Conservation (phyloP, 305 asterid species). For the Coffea humblotiana region DNA sequence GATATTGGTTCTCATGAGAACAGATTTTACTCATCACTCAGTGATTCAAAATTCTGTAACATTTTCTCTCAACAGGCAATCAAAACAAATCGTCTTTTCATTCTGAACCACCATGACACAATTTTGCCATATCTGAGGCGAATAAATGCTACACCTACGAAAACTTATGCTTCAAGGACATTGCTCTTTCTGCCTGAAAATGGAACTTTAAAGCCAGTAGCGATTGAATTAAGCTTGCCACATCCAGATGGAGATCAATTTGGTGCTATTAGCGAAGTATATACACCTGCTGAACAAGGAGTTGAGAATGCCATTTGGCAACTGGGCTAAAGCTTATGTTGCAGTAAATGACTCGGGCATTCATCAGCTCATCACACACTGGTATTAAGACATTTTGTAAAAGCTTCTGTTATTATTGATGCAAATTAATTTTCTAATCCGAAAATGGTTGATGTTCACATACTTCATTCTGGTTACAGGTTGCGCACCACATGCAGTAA, state of each 20-base stretch:
- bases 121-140: slow-evolving; percentile 67
- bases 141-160: slow-evolving; percentile 54
- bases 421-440: not conserved
- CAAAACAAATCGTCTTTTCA: slow-evolving; percentile 47
- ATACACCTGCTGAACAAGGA: slow-evolving; percentile 67
- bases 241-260: slow-evolving; percentile 56
- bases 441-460: not conserved
- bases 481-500: slow-evolving; percentile 72
- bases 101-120: slow-evolving; percentile 70
- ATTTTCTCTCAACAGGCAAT: slow-evolving; percentile 48
- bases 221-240: slow-evolving; percentile 78
- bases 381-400: slow-evolving; percentile 39
- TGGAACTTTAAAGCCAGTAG: slow-evolving; percentile 69
- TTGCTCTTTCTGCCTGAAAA: slow-evolving; percentile 59
- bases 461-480: slow-evolving; percentile 37
- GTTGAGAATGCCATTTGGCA: slow-evolving; percentile 64
- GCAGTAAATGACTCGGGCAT: slow-evolving; percentile 72
- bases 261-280: slow-evolving; percentile 60
- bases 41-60: not conserved
- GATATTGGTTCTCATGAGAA: not conserved
- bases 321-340: slow-evolving; percentile 74
- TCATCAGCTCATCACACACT: slow-evolving; percentile 75
- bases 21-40: not conserved
- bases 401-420: not conserved
- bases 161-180: slow-evolving; percentile 78